These are phyloP conservation scores for Tulasnella sp. DNA, from an alignment of 768 basidiomycete species.

Conservation along the genomic window DNA sequence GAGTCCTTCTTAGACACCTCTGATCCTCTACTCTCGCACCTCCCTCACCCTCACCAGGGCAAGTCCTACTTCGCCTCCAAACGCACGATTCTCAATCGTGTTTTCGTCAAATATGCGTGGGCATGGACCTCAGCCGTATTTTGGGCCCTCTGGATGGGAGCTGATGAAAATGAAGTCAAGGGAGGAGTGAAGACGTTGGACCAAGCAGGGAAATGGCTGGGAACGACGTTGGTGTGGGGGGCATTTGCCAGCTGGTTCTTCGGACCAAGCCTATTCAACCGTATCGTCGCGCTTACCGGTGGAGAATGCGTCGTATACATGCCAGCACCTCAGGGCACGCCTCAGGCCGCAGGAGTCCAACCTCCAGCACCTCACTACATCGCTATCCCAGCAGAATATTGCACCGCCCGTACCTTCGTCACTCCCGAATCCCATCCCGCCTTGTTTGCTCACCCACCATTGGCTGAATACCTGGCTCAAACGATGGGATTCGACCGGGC, in stretches of 20 bases:
- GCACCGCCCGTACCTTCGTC: slow-evolving; percentile 55
- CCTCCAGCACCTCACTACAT: slow-evolving; percentile 43
- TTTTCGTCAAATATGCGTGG: slow-evolving; percentile 92
- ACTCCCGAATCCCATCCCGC: slow-evolving; percentile 64
- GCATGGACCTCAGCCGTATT: slow-evolving; percentile 82
- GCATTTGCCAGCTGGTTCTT: slow-evolving; percentile 87
- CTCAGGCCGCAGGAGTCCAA: slow-evolving; percentile 8
- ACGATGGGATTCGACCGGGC: slow-evolving; percentile 31
- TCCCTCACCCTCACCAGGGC: slow-evolving; percentile 66
- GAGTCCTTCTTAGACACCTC: too few relatives aligned
- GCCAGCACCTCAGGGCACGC: slow-evolving; percentile 44
- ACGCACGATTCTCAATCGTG: slow-evolving; percentile 79
- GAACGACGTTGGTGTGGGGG: slow-evolving; percentile 70
- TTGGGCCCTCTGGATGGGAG: slow-evolving; percentile 60
- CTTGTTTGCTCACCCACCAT: slow-evolving; percentile 54
- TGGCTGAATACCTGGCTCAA: slow-evolving; percentile 49
- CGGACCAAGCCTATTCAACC: slow-evolving; percentile 74
- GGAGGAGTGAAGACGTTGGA: slow-evolving; percentile 39
- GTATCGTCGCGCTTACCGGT: slow-evolving; percentile 66
- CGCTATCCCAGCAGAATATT: slow-evolving; percentile 60
- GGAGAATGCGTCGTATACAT: slow-evolving; percentile 74
- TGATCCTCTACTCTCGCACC: slow-evolving; percentile 66
- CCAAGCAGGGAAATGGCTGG: slow-evolving; percentile 54
- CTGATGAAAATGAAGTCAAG: slow-evolving; percentile 39
- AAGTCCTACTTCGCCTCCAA: slow-evolving; percentile 12